These are phyloP conservation scores for Gomphus bonarii DNA, from an alignment of 1,284 basidiomycete species.

Conservation along the genomic window DNA sequence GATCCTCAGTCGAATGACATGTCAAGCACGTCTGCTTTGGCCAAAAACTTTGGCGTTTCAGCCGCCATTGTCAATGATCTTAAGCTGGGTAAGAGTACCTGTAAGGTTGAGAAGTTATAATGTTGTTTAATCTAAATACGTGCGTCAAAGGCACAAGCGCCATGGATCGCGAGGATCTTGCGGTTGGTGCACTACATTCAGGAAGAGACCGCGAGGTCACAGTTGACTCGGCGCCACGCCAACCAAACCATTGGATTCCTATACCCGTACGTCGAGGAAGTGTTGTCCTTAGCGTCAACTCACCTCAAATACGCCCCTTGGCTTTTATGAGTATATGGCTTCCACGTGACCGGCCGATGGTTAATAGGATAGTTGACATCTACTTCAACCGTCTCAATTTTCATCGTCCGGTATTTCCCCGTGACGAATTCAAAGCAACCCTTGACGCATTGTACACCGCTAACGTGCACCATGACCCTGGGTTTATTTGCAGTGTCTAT, in stretches of 20 bases:
- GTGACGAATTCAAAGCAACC: slow-evolving; percentile 50
- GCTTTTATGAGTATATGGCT: slow-evolving; percentile 47
- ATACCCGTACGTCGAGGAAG: slow-evolving; percentile 38
- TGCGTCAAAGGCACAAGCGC: slow-evolving; percentile 9
- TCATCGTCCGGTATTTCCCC: slow-evolving; percentile 65
- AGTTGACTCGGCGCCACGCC: slow-evolving; percentile 46
- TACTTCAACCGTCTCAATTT: slow-evolving; percentile 69
- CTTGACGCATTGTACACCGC: slow-evolving; percentile 57
- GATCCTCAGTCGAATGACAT: slow-evolving; percentile 71
- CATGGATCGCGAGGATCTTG: slow-evolving; percentile 58
- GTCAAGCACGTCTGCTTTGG: slow-evolving; percentile 61
- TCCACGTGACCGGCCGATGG: slow-evolving; percentile 62
- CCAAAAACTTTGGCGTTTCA: slow-evolving; percentile 69
- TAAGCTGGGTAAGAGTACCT: slow-evolving; percentile 31
- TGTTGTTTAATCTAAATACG: slow-evolving; percentile 5
- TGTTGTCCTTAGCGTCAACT: slow-evolving; percentile 6
- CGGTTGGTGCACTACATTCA: slow-evolving; percentile 59
- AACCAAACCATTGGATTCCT: slow-evolving; percentile 48
- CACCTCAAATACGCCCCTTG: slow-evolving; percentile 15
- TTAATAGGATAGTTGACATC: slow-evolving; percentile 46
- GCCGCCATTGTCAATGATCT: slow-evolving; percentile 56
- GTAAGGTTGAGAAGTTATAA: slow-evolving; percentile 8
- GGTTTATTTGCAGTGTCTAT: slow-evolving; percentile 66
- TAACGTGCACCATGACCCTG: slow-evolving; percentile 50
- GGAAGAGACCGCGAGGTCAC: slow-evolving; percentile 53